phyloP scores from a whole-genome alignment of 257 asterid genomes.

The Ocimum tenuiflorum region DNA sequence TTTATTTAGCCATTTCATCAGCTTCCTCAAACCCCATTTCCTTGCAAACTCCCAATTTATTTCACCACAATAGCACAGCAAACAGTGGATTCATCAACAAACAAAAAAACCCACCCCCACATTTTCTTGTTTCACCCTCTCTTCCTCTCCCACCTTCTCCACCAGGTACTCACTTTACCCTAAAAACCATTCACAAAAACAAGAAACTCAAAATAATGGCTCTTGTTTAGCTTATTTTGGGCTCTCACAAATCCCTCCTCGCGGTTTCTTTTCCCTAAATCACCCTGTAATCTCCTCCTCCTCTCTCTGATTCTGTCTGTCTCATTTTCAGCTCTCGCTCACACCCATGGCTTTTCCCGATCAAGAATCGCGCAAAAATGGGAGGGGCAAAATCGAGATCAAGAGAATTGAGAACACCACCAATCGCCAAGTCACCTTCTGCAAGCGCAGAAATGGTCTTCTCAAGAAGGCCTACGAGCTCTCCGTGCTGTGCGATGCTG shows the following conservation, averaged over 20 bases:
- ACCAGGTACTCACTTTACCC: constrained; percentile 31
- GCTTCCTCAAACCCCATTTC: constrained; percentile 47
- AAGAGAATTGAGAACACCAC: constrained; percentile 86
- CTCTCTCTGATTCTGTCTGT: constrained; percentile 29
- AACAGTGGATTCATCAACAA: constrained; percentile 20
- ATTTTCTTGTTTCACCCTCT: constrained; percentile 27
- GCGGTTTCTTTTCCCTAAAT: not conserved
- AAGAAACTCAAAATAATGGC: not conserved
- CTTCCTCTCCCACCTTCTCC: constrained; percentile 9
- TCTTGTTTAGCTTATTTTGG: constrained; percentile 40
- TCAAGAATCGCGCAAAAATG: constrained; percentile 51
- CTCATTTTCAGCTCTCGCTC: constrained; percentile 44
- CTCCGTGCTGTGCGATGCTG: constrained; percentile 88
- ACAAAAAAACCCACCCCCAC: constrained; percentile 7
- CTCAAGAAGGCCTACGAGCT: constrained; percentile 91
- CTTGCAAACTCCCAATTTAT: constrained; percentile 39
- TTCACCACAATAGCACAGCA: constrained; percentile 28
- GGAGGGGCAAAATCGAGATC: constrained; percentile 79
- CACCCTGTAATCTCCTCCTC: constrained; percentile 15
- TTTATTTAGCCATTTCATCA: constrained; percentile 37
- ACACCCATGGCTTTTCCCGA: constrained; percentile 46
- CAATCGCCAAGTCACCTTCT: constrained; percentile 85
- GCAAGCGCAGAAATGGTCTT: constrained; percentile 78
- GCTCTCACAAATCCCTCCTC: constrained; percentile 16
- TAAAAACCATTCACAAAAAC: constrained; percentile 16